Evolutionary conservation across 2,329 filamentous ascomycete genomes (phyloP).

Genomic region (Xylariaceae sp.): DNA sequence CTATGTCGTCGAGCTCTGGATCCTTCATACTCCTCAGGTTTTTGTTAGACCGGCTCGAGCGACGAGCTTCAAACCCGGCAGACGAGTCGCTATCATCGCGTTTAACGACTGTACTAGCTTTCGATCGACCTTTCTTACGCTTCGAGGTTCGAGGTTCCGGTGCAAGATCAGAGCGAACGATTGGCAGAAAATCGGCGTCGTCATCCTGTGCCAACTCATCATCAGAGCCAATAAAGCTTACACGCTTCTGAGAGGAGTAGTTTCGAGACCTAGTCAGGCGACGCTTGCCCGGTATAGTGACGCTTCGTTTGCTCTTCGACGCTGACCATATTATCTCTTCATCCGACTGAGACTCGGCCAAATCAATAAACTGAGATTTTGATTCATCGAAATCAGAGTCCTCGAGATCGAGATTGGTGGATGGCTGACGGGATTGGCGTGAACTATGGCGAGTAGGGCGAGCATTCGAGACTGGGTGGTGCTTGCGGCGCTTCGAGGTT

Average conservation of each 20-base stretch:
- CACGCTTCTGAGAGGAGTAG: conserved; percentile 1
- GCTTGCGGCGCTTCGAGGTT: conserved; percentile 15
- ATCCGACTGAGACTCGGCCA: conserved; percentile 14
- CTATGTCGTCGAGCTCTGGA: conserved; percentile 52
- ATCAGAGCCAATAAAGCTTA: conserved; percentile 22
- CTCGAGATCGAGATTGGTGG: background rate
- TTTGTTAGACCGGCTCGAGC: conserved; percentile 45
- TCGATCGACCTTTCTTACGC: conserved; percentile 17
- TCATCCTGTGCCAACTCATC: conserved; percentile 32
- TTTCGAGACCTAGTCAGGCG: conserved; percentile 23
- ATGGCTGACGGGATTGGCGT: conserved; percentile 20
- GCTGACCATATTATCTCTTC: background rate
- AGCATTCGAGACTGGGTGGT: background rate
- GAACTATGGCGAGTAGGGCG: conserved; percentile 15
- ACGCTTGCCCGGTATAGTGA: background rate
- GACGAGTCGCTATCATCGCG: conserved; percentile 34
- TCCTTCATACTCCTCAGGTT: conserved; percentile 46
- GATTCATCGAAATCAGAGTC: conserved; percentile 7
- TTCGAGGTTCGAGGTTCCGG: conserved; percentile 18
- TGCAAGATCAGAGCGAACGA: conserved; percentile 29
- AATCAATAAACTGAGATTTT: background rate
- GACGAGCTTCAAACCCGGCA: conserved; percentile 51
- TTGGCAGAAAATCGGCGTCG: conserved; percentile 22
- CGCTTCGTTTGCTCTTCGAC: conserved; percentile 1
- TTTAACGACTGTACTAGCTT: conserved; percentile 15